Base-by-base conservation (phyloP, 148 eudicot genomes). In the Camellia granthamiana region DNA sequence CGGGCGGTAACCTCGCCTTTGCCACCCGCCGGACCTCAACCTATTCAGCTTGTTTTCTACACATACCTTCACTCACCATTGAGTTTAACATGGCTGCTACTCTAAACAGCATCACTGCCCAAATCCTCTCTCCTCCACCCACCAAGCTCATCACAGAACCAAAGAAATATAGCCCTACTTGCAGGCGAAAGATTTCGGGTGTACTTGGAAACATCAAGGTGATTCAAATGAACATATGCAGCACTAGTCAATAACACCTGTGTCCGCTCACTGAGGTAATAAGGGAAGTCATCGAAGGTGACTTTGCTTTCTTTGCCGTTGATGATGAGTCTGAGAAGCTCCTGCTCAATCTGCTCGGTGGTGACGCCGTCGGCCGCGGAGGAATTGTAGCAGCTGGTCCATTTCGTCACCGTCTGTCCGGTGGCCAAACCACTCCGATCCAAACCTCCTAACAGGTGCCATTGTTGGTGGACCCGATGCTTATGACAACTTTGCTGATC, bases 381-480 rank as follows among this genome's bases (percentile, higher is more conserved):
- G 30, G 70, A 66, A 15, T 18, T 10, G 79, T 49, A 69, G 38
- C 81, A 84, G 11, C 89, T 89, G 23, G 85, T 85, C 97, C 94
- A 94, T 90, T 84, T 90, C 59, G 89, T 90, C 12, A 89, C 90
- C 16, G 88, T 77, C 79, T 89, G 91, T 1, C 94, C 88, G 0
- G 97, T 89, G 10, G 88, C 97, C 83, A 91, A 74, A 0, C 98
- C 1, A 93, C 97, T 2, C 97, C 44, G 98, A 96, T 77, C 99
- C 99, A 0, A 96, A 96, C 82, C 84, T 91, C 46, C 97, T 96
- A 16, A 85, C 89, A 1, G 99, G 99, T 47, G 99, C 99, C 7
- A 75, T 91, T 63, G 99, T 96, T 80, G 99, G 99, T 74, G 99
- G 99, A 8, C 99, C 99, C 5, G 99, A 92, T 87, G 98, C 94